Conservation (phyloP, 805 yeast species). For the Saturnispora saitoi region DNA sequence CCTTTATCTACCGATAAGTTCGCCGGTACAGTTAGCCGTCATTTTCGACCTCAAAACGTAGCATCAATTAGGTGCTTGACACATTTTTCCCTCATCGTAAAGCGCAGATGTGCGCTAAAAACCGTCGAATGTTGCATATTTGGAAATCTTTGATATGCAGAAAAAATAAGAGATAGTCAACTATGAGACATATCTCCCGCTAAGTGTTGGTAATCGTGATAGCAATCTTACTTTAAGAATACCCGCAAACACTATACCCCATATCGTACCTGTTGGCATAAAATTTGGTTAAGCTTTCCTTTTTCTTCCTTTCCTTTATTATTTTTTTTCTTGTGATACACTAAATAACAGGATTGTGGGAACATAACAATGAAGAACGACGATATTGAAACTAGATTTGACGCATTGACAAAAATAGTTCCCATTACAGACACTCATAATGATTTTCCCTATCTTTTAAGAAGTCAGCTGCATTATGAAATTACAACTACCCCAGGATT, state of each 20-base stretch:
- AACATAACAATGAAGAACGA: constrained; percentile 9
- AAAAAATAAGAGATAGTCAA: not conserved
- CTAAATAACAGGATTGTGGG: not conserved
- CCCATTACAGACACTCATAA: constrained; percentile 47
- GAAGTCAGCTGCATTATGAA: constrained; percentile 35
- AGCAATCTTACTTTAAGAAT: too few relatives aligned
- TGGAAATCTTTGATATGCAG: not conserved
- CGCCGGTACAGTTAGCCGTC: not conserved
- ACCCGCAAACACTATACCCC: too few relatives aligned
- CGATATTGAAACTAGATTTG: constrained; percentile 15
- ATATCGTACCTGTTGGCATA: too few relatives aligned
- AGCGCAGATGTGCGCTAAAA: not conserved
- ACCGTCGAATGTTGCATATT: not conserved
- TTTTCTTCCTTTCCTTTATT: not conserved
- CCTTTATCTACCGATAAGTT: not conserved
- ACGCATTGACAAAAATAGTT: constrained; percentile 11
- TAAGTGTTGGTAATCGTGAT: not conserved
- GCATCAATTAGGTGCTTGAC: not conserved
- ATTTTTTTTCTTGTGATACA: not conserved
- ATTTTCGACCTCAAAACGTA: not conserved
- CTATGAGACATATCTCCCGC: not conserved
- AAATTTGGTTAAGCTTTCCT: too few relatives aligned
- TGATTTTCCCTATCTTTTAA: constrained; percentile 40
- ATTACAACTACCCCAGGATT: constrained; percentile 19
- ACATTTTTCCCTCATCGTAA: not conserved